These are phyloP conservation scores for Fimicolochytrium jonesii DNA, from an alignment of 192 early-diverging fungal species.

Conservation along the genomic window DNA sequence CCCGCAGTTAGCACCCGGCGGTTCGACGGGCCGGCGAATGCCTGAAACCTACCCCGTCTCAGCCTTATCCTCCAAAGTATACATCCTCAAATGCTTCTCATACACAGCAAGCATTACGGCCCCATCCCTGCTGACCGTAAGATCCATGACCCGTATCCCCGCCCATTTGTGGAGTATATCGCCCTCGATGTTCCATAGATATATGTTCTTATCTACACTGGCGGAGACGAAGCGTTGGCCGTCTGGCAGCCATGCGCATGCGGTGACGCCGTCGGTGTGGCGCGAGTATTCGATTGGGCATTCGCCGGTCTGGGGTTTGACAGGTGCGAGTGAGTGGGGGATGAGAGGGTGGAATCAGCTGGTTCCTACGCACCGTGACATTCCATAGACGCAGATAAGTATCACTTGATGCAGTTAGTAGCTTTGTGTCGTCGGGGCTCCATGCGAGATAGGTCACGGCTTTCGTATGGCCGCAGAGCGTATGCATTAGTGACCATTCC, in stretches of 20 bases:
- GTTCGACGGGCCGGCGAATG: not conserved
- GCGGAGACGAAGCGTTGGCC: slow-evolving; percentile 81
- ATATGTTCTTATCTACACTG: slow-evolving; percentile 70
- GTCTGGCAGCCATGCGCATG: slow-evolving; percentile 88
- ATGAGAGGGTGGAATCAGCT: no score
- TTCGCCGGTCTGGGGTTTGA: slow-evolving; percentile 53
- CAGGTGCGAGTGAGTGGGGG: no score
- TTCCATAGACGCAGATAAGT: slow-evolving; percentile 79
- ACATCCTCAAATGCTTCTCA: slow-evolving; percentile 64
- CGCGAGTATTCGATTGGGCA: slow-evolving; percentile 54
- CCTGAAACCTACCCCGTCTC: slow-evolving; percentile 38
- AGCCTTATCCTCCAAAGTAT: slow-evolving; percentile 48
- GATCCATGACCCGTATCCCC: slow-evolving; percentile 57
- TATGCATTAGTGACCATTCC: slow-evolving; percentile 53
- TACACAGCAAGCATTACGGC: slow-evolving; percentile 58
- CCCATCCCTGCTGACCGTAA: slow-evolving; percentile 60
- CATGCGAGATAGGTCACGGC: slow-evolving; percentile 83
- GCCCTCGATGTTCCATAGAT: slow-evolving; percentile 66
- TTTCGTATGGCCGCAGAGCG: slow-evolving; percentile 57
- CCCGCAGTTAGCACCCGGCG: no score
- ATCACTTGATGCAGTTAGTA: slow-evolving; percentile 82
- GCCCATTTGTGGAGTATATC: slow-evolving; percentile 58
- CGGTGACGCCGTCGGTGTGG: slow-evolving; percentile 74
- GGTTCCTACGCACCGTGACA: slow-evolving; percentile 47
- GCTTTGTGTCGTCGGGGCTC: slow-evolving; percentile 76